phyloP scores from a whole-genome alignment of 768 basidiomycete species.

The Leccinum variicolor region DNA sequence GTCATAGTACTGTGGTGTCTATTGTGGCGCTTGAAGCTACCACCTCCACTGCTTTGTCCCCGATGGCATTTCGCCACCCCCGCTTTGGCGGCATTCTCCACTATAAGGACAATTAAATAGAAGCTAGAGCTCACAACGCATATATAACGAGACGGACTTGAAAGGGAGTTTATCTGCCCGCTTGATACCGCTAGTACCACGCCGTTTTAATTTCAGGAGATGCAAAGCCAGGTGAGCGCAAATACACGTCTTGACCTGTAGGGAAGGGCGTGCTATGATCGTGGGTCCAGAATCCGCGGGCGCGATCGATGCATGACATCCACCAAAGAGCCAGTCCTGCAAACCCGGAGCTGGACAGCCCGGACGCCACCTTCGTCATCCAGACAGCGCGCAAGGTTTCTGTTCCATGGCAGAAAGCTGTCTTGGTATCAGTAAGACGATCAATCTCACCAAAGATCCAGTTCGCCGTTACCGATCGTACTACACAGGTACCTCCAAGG shows the following conservation, averaged over 20 bases:
- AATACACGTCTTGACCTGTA: constrained; percentile 14
- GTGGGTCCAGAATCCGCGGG: constrained; percentile 16
- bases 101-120: constrained; percentile 4
- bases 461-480: constrained; percentile 7
- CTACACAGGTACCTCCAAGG: constrained; percentile 25
- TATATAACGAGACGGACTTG: constrained; percentile 11
- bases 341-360: constrained; percentile 2
- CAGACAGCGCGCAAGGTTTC: constrained; percentile 20
- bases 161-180: constrained; percentile 10
- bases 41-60: constrained; percentile 17
- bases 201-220: constrained; percentile 23
- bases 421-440: constrained; percentile 20
- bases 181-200: constrained; percentile 17
- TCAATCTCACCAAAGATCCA: not conserved
- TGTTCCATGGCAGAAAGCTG: constrained; percentile 18
- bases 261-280: constrained; percentile 24
- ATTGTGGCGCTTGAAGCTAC: constrained; percentile 14
- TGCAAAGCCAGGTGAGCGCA: constrained; percentile 19
- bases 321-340: constrained; percentile 3
- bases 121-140: constrained; percentile 5
- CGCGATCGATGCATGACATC: constrained; percentile 12
- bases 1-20: constrained; percentile 13
- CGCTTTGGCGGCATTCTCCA: constrained; percentile 20
- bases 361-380: constrained; percentile 21
- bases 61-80: constrained; percentile 6